Conservation (phyloP, 371 early-diverging fungal genomes). For the Mortierella sp. region DNA sequence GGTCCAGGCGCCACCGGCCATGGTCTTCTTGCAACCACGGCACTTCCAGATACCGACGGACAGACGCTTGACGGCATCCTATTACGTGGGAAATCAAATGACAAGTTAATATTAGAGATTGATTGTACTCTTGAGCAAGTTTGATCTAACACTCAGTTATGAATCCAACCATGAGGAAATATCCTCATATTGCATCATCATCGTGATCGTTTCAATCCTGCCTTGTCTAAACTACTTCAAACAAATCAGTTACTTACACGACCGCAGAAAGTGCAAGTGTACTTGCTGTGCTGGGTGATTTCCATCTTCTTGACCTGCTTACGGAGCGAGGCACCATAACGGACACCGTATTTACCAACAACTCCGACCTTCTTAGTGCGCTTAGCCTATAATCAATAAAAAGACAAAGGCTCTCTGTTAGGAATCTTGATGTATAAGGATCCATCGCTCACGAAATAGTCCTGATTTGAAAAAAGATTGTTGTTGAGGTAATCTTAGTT, state of each 20-base stretch:
- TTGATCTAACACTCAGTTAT: not conserved
- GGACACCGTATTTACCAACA: conserved; percentile 99
- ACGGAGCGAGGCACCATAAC: conserved; percentile 99
- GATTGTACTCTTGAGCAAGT: not conserved
- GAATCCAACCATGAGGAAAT: not conserved
- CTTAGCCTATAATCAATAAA: conserved; percentile 77
- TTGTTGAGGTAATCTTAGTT: not conserved
- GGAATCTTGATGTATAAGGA: conserved; percentile 1
- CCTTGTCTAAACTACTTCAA: not conserved
- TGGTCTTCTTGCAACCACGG: conserved; percentile 95
- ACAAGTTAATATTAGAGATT: not conserved
- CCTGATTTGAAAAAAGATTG: not conserved
- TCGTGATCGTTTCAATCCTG: not conserved
- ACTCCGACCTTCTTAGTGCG: conserved; percentile 99
- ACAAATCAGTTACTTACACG: conserved; percentile 67
- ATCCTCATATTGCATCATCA: not conserved
- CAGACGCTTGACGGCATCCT: conserved; percentile 96
- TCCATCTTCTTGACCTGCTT: conserved; percentile 99
- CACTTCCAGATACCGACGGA: conserved; percentile 99
- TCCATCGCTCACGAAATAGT: not conserved
- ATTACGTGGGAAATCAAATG: not conserved
- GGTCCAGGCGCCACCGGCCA: conserved; percentile 99
- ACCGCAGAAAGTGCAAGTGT: conserved; percentile 99
- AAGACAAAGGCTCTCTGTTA: conserved; percentile 7
- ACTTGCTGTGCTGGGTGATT: conserved; percentile 99